Base-by-base conservation (phyloP, 768 basidiomycete species). In the Pholiota conissans region DNA sequence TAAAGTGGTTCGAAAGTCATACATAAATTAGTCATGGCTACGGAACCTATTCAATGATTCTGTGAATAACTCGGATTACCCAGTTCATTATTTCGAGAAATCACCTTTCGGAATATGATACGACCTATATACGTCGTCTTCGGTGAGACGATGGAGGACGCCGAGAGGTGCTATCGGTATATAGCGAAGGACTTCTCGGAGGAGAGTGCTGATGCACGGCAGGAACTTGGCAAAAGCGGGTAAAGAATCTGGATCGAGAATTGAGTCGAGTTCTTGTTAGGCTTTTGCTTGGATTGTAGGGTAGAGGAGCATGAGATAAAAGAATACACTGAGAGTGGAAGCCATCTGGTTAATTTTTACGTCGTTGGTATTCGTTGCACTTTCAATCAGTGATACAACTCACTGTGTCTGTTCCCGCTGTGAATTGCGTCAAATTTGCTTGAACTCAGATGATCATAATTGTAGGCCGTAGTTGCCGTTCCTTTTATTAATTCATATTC, bases 281-380 rank as follows among this genome's bases (percentile, higher is more conserved):
- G 70, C 74, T 52, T 67, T 69, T 18, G 49, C 47, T 56, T 73
- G 71, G 0, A 65, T 61, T 2, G 72, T 64, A 0, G 72, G 73
- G 54, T 72, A 50, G 13, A 58, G 49, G 3, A 67, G 47, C 65
- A 74, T 66, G 11, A 68, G 62, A 22, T 74, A 65, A 30, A 76
- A 55, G 59, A 76, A 66, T 5, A 45, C 16, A 6, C 13, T 7
- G 8, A 61, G 60, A 1, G 63, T 58, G 24, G 59, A 52, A n/a
- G n/a, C n/a, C n/a, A n/a, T n/a, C n/a, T n/a, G n/a, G n/a, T n/a
- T n/a, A n/a, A n/a, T n/a, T n/a, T n/a, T n/a, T n/a, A n/a, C n/a
- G n/a, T n/a, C n/a, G n/a, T n/a, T n/a, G n/a, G n/a, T n/a, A n/a
- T n/a, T n/a, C n/a, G n/a, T n/a, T n/a, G n/a, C n/a, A 39, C 7